These are phyloP conservation scores for Gamsiella multidivaricata DNA, from an alignment of 192 early-diverging fungal genomes.

Conservation along the genomic window DNA sequence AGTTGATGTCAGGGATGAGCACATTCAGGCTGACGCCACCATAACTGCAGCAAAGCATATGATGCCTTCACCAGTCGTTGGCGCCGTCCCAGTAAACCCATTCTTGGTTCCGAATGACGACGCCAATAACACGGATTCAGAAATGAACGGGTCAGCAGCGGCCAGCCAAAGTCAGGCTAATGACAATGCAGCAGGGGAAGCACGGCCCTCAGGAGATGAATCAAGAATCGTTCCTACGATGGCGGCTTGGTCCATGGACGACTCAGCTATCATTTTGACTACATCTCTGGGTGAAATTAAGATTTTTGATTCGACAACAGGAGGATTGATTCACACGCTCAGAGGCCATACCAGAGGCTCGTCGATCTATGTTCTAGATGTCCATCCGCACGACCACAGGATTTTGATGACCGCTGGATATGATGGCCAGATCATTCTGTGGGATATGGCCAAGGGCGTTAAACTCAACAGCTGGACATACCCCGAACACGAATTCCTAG, in stretches of 20 bases:
- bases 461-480: constrained; percentile 65
- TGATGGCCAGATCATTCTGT: constrained; percentile 84
- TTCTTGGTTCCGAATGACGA: constrained; percentile 18
- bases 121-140: constrained; percentile 40
- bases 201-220: constrained; percentile 19
- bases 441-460: constrained; percentile 75
- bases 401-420: constrained; percentile 84
- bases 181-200: background rate
- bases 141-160: constrained; percentile 26
- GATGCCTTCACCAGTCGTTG: constrained; percentile 38
- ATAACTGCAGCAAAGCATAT: constrained; percentile 50
- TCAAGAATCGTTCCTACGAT: constrained; percentile 55
- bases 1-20: constrained; percentile 53
- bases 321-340: constrained; percentile 62
- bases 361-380: constrained; percentile 78
- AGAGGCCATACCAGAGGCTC: constrained; percentile 62
- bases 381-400: constrained; percentile 78
- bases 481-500: constrained; percentile 68
- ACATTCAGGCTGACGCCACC: constrained; percentile 46
- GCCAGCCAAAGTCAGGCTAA: constrained; percentile 15
- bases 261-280: constrained; percentile 72
- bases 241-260: constrained; percentile 80
- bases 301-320: constrained; percentile 75
- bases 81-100: constrained; percentile 14
- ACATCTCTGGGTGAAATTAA: constrained; percentile 73